phyloP scores from a whole-genome alignment of 1,284 basidiomycete species.

The Cryptococcus jaspeensis region DNA sequence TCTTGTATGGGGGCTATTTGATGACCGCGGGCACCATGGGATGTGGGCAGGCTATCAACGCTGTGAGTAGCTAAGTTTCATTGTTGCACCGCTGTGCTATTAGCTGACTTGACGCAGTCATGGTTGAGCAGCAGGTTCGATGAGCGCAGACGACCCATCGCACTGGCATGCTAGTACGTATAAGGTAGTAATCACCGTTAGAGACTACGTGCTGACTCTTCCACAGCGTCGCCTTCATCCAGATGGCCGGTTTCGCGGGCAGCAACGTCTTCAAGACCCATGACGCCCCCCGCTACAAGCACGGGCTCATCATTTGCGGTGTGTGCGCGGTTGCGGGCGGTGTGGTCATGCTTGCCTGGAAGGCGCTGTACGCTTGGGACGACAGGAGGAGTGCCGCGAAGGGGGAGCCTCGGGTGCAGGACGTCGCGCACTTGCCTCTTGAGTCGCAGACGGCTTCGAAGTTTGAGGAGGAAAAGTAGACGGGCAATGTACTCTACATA shows the following conservation, averaged over 20 bases:
- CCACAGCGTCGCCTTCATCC: constrained; percentile 19
- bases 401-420: not conserved
- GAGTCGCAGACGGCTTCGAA: no score
- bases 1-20: constrained; percentile 22
- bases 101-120: constrained; percentile 5
- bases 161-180: constrained; percentile 17
- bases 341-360: constrained; percentile 19
- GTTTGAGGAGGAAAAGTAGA: no score
- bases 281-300: constrained; percentile 19
- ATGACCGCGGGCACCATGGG: constrained; percentile 25
- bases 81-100: not conserved
- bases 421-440: no score
- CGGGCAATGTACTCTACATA: no score
- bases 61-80: constrained; percentile 9
- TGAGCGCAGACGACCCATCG: constrained; percentile 20
- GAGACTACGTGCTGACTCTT: not conserved
- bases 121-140: constrained; percentile 23
- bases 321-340: constrained; percentile 15
- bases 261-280: constrained; percentile 19
- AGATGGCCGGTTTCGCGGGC: constrained; percentile 23
- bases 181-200: not conserved
- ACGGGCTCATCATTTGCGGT: constrained; percentile 19
- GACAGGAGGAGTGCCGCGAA: constrained; percentile 5
- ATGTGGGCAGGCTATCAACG: constrained; percentile 25
- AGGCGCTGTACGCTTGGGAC: constrained; percentile 17